Base-by-base conservation (phyloP, 768 basidiomycete species). In the Psilocybe cubensis region DNA sequence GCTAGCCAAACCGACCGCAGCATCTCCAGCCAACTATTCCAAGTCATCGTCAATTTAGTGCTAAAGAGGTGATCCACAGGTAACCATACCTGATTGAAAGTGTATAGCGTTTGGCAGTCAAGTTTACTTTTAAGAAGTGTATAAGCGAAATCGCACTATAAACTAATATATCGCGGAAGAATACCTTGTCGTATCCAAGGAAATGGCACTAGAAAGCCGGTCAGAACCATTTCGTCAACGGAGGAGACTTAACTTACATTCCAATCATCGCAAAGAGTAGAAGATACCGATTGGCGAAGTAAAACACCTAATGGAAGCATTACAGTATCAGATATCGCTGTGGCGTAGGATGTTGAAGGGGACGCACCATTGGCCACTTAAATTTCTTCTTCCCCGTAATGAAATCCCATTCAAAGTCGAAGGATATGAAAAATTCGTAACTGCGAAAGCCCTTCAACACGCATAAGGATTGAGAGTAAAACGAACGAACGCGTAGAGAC, bases 261-360 rank as follows among this genome's bases (percentile, higher is more conserved):
- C 86, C 87, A 57, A 88, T 78, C 68, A 89, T 68, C 3, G 87
- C 84, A 57, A 86, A 77, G n/a, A 90, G 70, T 23, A 89, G 70
- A 58, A 79, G 76, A 67, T 89, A 90, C 45, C 88, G 80, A 58
- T 85, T 84, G 23, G 82, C 75, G 59, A 89, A 89, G 64, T 89
- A 89, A 63, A 88, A 87, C 25, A 80, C 71, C 86, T 88, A 21
- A 27, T 54, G 14, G 44, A 23, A 41, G 45, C 18, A 42, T 24
- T 20, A 24, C 0, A 10, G 20, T 35, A 50, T 44, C 41, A 20
- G 57, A 29, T 24, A 18, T 23, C 33, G 38, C 40, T 21, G 10
- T 11, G 12, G 8, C 35, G 12, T 38, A 27, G 14, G 9, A 9
- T 21, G 49, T 5, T 27, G 51, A 23, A 57, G 9, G 12, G 43